Evolutionary conservation across 2,329 filamentous ascomycete species (phyloP), one percentile per base, ranked within the genome.

Genomic region (Trichoderma sp.): DNA sequence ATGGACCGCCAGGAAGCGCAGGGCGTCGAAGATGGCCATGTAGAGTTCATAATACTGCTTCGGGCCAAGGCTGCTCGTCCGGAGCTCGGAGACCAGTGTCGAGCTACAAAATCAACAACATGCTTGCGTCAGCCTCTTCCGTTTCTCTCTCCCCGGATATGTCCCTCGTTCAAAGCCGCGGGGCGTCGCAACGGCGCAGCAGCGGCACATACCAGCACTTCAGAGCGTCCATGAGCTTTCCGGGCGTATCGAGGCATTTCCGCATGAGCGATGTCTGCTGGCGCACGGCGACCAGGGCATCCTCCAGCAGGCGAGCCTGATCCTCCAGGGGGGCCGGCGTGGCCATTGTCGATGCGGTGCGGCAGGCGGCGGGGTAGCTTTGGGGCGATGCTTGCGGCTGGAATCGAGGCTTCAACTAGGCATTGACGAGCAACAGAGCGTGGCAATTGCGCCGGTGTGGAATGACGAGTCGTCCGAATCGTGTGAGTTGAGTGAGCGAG

Each of bases 11-110:
- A 99, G 90, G 82, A 98, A 95, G 79, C 96, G 94, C 78, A 99
- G 84, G 72, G 96, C 95, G 84, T 99, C 96, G 82, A 99, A 99
- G 71, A 99, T 94, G 73, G 96, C 89, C 96, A 99, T 99, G 83
- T 99, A 99, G 69, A 99, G 88, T 84, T 99, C 96, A 81, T 99
- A 99, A 84, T 99, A 99, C 81, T 99, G 96, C 81, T 99, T 99
- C 39, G 96, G 96, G n/a, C 96, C 94, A 63, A 99, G 87, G 76
- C 93, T 97, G 80, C 94, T 97, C 5, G 96, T 99, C 75, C 96
- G 93, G 76, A 99, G 88, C 81, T 99, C 96, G n/a, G 96, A 97
- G 70, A 99, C 95, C 72, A 99, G 88, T 24, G 96, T 99, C 52
- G 96, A 99, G 83, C 96, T 98, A 34, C 30, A 58, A 43, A 55